A percentile compares a stretch with the other conserved stretches of the same genome.
phyloP scores from a whole-genome alignment of 2,329 filamentous ascomycete genomes.

The Xylaria sp. region DNA sequence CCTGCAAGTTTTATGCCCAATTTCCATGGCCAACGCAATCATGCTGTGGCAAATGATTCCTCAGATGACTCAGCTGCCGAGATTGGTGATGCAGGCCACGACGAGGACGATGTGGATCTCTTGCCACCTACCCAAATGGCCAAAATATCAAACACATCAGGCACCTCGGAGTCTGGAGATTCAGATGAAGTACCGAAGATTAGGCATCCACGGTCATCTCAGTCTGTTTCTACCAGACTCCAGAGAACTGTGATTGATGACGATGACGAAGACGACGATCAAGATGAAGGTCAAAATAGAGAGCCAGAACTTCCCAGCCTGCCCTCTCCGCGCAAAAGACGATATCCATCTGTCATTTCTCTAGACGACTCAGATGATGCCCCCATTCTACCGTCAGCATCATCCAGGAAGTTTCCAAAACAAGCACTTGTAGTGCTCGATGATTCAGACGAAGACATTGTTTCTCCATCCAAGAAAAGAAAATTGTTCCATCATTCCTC shows the following conservation, averaged over 20 bases:
- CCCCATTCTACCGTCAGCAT: slow-evolving; percentile 35
- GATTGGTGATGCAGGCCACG: slow-evolving; percentile 37
- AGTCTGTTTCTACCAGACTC: slow-evolving; percentile 47
- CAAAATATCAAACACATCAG: slow-evolving; percentile 11
- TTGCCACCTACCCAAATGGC: slow-evolving; percentile 36
- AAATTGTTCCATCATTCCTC: slow-evolving; percentile 38
- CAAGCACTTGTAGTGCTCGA: slow-evolving; percentile 39
- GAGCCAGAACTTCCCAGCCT: slow-evolving; percentile 36
- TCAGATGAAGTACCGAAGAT: slow-evolving; percentile 27
- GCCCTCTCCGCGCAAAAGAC: slow-evolving; percentile 37
- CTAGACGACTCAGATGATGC: slow-evolving; percentile 40
- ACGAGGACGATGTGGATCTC: slow-evolving; percentile 41
- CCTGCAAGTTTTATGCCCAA: slow-evolving; percentile 47
- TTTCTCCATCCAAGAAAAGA: slow-evolving; percentile 48
- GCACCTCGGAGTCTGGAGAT: slow-evolving; percentile 5
- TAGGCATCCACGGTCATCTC: slow-evolving; percentile 43
- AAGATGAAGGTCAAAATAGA: slow-evolving; percentile 41
- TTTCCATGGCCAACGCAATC: slow-evolving; percentile 26
- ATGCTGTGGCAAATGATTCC: slow-evolving; percentile 33
- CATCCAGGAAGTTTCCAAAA: slow-evolving; percentile 33
- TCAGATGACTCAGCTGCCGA: slow-evolving; percentile 45
- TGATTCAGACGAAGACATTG: slow-evolving; percentile 40
- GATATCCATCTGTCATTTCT: slow-evolving; percentile 30
- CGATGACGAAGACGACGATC: slow-evolving; percentile 24
- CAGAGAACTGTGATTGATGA: slow-evolving; percentile 43